Evolutionary conservation across 2,329 filamentous ascomycete genomes (phyloP), one percentile per base, ranked within the genome.

Genomic region (Phialophora macrospora): DNA sequence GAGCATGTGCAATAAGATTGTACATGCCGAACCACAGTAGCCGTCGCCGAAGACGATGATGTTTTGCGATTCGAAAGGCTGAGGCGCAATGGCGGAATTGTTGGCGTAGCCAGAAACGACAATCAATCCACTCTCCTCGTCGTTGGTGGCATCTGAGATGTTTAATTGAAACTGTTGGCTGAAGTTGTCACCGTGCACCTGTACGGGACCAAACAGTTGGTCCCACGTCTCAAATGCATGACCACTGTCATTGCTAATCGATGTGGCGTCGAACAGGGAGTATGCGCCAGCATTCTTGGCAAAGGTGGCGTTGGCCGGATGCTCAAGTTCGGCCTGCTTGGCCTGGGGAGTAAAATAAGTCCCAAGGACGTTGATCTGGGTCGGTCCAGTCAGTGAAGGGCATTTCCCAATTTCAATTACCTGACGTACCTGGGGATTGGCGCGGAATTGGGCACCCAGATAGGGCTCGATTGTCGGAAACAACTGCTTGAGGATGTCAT

Each of bases 21-120:
- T 82, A 75, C 86, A 88, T 2, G 85, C 84, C 0, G 84, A 86
- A 22, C 82, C 82, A 73, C 86, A 88, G 70, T 82, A 80, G 30
- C 85, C 85, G 71, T 88, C 86, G 60, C 61, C 57, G 4, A 71
- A 58, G 32, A 67, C 66, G 22, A 73, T 63, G 49, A 88, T 82
- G 72, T 88, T 82, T 64, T 87, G 82, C 2, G 85, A 77, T 1
- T 77, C 79, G 73, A 88, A 88, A 2, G 85, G 85, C 49, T 67
- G 67, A 0, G 81, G 78, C 44, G 82, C 78, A 70, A 83, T 81
- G 20, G 76, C 72, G 12, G 80, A 79, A 68, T 78, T 79, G 57
- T 80, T 76, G 72, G 84, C 85, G 24, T 60, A 60, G 58, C 84
- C 84, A 1, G 80, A 81, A 59, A 86, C 65, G 62, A 73, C 68